Conservation (phyloP, 768 basidiomycete genomes). For the Russula olivacea region DNA sequence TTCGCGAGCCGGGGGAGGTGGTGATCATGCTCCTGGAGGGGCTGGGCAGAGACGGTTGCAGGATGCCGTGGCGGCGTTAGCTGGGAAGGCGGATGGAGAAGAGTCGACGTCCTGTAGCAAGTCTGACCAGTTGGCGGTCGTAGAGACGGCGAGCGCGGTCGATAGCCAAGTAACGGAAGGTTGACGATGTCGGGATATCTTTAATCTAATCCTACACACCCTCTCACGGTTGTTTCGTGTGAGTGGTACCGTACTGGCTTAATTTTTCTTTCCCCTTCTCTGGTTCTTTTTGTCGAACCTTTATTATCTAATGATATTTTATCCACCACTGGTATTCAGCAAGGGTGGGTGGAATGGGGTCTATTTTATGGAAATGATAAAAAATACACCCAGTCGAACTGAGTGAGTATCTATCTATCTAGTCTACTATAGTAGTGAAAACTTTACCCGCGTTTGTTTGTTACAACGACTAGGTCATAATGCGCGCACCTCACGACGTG, state of each 20-base stretch:
- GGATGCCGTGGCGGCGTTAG: neutral
- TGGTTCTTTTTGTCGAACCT: neutral
- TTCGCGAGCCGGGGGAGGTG: too few species aligned
- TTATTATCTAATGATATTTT: conserved; percentile 7
- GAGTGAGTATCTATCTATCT: neutral
- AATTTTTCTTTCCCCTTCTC: neutral
- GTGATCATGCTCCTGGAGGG: neutral
- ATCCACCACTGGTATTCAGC: neutral
- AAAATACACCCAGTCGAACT: neutral
- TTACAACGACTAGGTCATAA: neutral
- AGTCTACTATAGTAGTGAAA: neutral
- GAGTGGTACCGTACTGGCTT: neutral
- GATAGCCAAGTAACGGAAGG: conserved; percentile 21
- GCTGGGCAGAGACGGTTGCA: neutral
- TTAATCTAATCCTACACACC: neutral
- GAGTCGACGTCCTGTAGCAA: neutral
- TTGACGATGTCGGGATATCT: neutral
- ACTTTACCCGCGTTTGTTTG: neutral
- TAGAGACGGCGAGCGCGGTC: conserved; percentile 7
- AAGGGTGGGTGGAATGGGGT: neutral
- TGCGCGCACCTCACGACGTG: neutral
- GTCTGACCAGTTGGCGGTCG: conserved; percentile 4
- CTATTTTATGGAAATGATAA: neutral
- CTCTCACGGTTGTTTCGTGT: neutral
- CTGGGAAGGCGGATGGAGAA: neutral